Conservation (phyloP, 495 filamentous ascomycete genomes). For the Usnea hakonensis region DNA sequence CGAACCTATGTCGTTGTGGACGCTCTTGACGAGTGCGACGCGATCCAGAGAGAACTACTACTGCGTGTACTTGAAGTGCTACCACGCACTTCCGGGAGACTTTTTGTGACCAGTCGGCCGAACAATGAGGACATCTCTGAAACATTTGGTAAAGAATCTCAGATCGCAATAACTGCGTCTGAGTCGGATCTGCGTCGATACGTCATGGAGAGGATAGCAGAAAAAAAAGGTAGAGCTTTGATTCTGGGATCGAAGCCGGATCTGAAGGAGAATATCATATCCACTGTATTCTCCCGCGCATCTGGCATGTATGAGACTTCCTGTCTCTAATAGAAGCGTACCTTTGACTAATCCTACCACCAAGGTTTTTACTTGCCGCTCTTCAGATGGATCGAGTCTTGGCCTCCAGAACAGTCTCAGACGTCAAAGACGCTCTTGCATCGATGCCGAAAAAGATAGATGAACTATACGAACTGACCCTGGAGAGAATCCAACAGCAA, state of each 20-base stretch:
- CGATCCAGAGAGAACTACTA: background rate
- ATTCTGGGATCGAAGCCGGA: background rate
- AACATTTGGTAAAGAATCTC: background rate
- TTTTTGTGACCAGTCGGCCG: conserved; percentile 11
- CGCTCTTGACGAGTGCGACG: conserved; percentile 38
- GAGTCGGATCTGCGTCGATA: background rate
- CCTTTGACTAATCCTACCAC: background rate
- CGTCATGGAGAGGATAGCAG: conserved; percentile 1
- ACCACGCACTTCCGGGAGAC: background rate
- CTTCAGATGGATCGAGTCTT: conserved; percentile 12
- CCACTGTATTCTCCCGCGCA: background rate
- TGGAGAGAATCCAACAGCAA: conserved; percentile 26
- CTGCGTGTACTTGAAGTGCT: conserved; percentile 3
- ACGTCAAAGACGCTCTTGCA: conserved; percentile 6
- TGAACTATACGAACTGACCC: conserved; percentile 22
- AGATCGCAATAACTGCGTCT: background rate
- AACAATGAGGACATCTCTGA: conserved; percentile 9
- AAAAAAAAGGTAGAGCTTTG: conserved; percentile 1
- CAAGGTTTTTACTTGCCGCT: conserved; percentile 15
- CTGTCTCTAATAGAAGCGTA: background rate
- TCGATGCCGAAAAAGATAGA: conserved; percentile 16
- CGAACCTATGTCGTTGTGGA: conserved; percentile 36
- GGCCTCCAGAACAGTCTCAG: conserved; percentile 3
- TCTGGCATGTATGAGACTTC: background rate
- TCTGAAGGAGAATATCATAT: background rate